Evolutionary conservation across 768 basidiomycete genomes (phyloP), one percentile per base, ranked within the genome.

Genomic region (Asterophora lycoperdoides): DNA sequence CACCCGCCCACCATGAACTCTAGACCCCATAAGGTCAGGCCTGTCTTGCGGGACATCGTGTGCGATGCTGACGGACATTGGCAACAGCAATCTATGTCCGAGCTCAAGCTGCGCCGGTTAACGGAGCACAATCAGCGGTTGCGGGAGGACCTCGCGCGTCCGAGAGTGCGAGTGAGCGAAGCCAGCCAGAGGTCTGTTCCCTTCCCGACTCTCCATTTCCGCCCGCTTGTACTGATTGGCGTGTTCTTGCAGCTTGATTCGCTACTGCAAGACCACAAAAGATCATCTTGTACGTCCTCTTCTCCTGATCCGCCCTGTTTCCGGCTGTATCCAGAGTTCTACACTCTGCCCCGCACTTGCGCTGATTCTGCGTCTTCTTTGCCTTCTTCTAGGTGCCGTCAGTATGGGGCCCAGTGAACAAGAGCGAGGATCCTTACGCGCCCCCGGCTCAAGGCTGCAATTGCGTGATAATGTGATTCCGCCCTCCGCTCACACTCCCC

Each of bases 101-200:
- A 96, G 79, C 87, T 96, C 64, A 96, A 95, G 80, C 84, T 96
- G 54, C 83, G 93, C 32, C 78, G 94, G 34, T 73, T 97, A 63
- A 89, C 86, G 43, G 94, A 97, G 71, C 93, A 96, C 72, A 97
- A 95, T 63, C 85, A 89, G 65, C 79, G 94, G 55, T 68, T 96
- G 63, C 75, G 85, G 60, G 94, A 96, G 63, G 94, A 97, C 67
- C 71, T 97, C 53, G 82, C 85, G 37, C 73, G 93, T 56, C 91
- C 92, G n/a, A 76, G 94, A 62, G 82, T 93, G 60, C 75, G 86
- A 57, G 89, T 97, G 54, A 93, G 91, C 63, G 93, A 96, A 69
- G 94, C 94, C 33, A 87, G 84, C 61, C 75, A 86, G 57, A 89
- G 84, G 92, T 92, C 58, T 55, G 18, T 34, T 6, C 3, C 19